Conservation (phyloP, 2,329 filamentous ascomycete species). For the Pyrenophora teres region DNA sequence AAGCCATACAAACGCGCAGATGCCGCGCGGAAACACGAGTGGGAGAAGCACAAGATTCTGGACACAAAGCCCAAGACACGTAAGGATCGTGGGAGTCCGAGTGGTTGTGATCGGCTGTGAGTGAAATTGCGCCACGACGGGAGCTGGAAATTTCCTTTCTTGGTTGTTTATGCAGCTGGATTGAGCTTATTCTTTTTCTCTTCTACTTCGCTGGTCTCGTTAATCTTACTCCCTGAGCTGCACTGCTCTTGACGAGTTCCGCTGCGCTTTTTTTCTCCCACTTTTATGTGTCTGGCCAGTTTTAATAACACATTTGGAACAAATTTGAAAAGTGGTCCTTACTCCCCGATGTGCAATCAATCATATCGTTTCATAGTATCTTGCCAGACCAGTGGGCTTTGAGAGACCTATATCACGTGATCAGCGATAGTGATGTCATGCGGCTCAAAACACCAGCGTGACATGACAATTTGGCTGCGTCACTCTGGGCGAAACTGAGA, state of each 20-base stretch:
- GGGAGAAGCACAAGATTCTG: constrained; percentile 12
- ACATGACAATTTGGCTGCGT: not conserved
- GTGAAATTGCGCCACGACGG: not conserved
- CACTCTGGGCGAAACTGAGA: too few species aligned
- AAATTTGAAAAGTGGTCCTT: too few species aligned
- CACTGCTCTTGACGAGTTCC: not conserved
- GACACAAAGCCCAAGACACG: constrained; percentile 17
- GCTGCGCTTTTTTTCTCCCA: too few species aligned
- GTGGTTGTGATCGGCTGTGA: not conserved
- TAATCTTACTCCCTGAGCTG: not conserved
- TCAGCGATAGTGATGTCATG: too few species aligned
- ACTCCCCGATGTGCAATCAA: too few species aligned
- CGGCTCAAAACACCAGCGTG: not conserved
- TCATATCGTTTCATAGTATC: too few species aligned
- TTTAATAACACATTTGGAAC: too few species aligned
- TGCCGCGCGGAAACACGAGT: constrained; percentile 23
- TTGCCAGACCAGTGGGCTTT: too few species aligned
- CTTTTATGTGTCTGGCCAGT: not conserved
- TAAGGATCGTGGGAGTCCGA: not conserved
- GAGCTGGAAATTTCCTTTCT: constrained; percentile 1
- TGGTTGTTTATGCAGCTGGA: not conserved
- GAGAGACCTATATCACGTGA: too few species aligned
- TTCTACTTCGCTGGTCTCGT: not conserved
- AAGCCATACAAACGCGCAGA: constrained; percentile 13
- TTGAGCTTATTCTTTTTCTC: constrained; percentile 1